Evolutionary conservation across 163 green algal species (phyloP).

Genomic region (Dunaliella salina): DNA sequence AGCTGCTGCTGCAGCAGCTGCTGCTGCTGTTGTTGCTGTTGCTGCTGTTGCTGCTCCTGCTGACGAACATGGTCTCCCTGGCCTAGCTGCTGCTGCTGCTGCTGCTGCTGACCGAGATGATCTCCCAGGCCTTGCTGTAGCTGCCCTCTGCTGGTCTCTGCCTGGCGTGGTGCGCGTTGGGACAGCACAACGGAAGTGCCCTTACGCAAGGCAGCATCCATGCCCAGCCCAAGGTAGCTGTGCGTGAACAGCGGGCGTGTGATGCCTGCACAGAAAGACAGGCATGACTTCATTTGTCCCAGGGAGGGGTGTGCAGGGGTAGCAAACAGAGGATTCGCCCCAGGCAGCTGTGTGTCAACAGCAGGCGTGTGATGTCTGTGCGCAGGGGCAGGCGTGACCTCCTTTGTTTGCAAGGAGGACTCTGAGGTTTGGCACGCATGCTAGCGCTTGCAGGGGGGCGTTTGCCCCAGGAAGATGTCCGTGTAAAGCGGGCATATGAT

Average conservation of each 20-base stretch:
- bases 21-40: too few relatives aligned
- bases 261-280: constrained; percentile 28
- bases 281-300: too few relatives aligned
- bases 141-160: background rate
- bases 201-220: constrained; percentile 45
- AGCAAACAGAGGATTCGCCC: constrained; percentile 38
- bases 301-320: background rate
- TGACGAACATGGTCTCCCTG: too few relatives aligned
- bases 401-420: background rate
- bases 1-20: too few relatives aligned
- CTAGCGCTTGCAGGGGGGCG: too few relatives aligned
- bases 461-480: constrained; percentile 66
- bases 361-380: too few relatives aligned
- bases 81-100: too few relatives aligned
- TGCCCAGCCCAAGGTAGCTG: constrained; percentile 66
- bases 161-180: background rate
- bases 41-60: too few relatives aligned
- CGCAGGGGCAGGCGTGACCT: too few relatives aligned
- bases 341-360: constrained; percentile 61
- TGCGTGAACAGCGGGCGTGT: constrained; percentile 51
- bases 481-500: too few relatives aligned
- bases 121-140: background rate
- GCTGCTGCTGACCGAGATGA: too few relatives aligned
- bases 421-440: constrained; percentile 3
- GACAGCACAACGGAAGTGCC: constrained; percentile 14